Evolutionary conservation across 352 stramenopile genomes (phyloP), one percentile per base, ranked within the genome.

Genomic region (Globisporangium abappressorium): DNA sequence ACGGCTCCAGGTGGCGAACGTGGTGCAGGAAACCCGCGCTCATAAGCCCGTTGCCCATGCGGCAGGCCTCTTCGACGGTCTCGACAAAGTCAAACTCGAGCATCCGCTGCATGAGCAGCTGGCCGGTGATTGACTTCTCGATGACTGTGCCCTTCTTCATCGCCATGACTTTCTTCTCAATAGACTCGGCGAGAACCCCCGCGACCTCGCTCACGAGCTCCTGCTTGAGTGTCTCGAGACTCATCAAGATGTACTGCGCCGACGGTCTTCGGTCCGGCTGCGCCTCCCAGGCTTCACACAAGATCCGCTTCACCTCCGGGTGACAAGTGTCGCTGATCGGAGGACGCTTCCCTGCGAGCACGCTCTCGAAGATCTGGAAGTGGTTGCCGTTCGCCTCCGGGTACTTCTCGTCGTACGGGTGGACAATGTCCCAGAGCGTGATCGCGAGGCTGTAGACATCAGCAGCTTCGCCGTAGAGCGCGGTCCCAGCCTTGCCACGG

Each of bases 371-470:
- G 33, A 94, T 74, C 60, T 84, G 80, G 38, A 92, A 75, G 60
- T 90, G 81, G 67, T 88, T 91, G 56, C 72, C 66, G 22, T 76
- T 89, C 51, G 79, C 73, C 33, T 76, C 64, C 11, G 84, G 76
- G 54, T 90, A 94, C 71, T 93, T 93, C 57, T 87, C 77, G 1
- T 76, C 71, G 7, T 77, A 68, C 22, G 86, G 86, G 47, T 91
- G 75, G 14, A 85, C 28, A 26, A 94, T 89, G 62, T 94, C 86
- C 84, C 86, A 94, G 38, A 94, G 69, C 22, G 86, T 94, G 61
- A 95, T 91, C 15, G 80, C 81, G 2, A 94, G 73, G 14, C 72
- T 82, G 49, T 90, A 93, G 20, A 95, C 76, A 59, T 93, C 87
- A 0, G 85, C 85, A 0, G 82, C 82, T 51, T 94, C 82, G 0